Conservation (phyloP, 2,329 filamentous ascomycete genomes). For the Aspergillus vadensis region DNA sequence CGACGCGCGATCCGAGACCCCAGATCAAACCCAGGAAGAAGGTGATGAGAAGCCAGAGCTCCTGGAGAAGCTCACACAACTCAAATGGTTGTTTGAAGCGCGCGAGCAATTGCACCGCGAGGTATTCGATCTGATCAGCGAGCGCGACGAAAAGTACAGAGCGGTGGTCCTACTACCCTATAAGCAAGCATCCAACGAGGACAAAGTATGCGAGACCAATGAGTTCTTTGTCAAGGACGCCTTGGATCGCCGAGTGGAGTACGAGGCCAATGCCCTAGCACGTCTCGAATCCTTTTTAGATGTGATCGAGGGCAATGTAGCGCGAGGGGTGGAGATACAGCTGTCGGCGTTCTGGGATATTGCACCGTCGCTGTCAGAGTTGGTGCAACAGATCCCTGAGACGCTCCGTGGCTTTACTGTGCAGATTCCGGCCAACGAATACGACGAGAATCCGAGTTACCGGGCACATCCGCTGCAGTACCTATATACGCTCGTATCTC, state of each 20-base stretch:
- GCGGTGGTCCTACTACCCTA: conserved; percentile 83
- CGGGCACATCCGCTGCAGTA: conserved; percentile 83
- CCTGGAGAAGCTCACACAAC: conserved; percentile 86
- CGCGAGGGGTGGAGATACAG: conserved; percentile 85
- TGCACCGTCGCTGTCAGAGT: conserved; percentile 74
- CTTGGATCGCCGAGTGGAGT: conserved; percentile 68
- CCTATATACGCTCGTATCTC: conserved; percentile 78
- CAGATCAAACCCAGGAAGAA: conserved; percentile 88
- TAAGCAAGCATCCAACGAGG: conserved; percentile 68
- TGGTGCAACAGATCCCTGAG: conserved; percentile 77
- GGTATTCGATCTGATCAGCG: conserved; percentile 79
- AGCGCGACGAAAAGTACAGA: conserved; percentile 83
- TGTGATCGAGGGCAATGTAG: conserved; percentile 81
- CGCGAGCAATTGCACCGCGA: conserved; percentile 85
- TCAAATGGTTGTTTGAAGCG: conserved; percentile 97
- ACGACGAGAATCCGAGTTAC: conserved; percentile 83
- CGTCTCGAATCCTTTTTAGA: conserved; percentile 75
- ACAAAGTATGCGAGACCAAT: conserved; percentile 77
- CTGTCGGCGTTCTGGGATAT: conserved; percentile 98
- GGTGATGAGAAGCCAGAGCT: conserved; percentile 94
- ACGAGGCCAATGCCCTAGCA: conserved; percentile 69
- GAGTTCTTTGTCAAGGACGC: conserved; percentile 82
- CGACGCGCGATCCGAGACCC: conserved; percentile 67
- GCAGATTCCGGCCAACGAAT: conserved; percentile 76
- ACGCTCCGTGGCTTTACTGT: conserved; percentile 63